Evolutionary conservation across 768 basidiomycete genomes (phyloP).

Genomic region (Paxillus ammoniavirescens): DNA sequence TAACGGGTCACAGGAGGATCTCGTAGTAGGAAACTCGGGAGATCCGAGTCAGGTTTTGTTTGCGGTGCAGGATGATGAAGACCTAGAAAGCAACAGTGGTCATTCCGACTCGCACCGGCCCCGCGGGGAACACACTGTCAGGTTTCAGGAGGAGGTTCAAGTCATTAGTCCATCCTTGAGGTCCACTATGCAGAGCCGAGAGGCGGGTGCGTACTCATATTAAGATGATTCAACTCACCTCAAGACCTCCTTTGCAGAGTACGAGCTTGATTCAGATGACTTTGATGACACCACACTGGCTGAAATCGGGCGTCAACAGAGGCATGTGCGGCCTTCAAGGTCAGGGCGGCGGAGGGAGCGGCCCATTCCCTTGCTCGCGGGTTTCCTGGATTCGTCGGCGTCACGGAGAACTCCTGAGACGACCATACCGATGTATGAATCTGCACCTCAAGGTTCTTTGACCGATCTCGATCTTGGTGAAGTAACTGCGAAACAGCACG

Average conservation of each 20-base stretch:
- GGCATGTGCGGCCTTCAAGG: slow-evolving; percentile 19
- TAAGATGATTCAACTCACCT: slow-evolving; percentile 4
- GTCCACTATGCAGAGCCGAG: slow-evolving; percentile 75
- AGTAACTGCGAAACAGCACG: slow-evolving; percentile 59
- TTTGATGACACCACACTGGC: slow-evolving; percentile 52
- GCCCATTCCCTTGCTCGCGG: slow-evolving; percentile 74
- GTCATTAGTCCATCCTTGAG: slow-evolving; percentile 66
- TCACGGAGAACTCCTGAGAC: slow-evolving; percentile 57
- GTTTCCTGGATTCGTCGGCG: slow-evolving; percentile 65
- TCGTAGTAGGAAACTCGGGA: slow-evolving; percentile 21
- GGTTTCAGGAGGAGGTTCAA: slow-evolving; percentile 68
- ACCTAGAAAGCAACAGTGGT: slow-evolving; percentile 40
- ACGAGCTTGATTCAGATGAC: slow-evolving; percentile 81
- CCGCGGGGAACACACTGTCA: slow-evolving; percentile 47
- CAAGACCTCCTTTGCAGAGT: slow-evolving; percentile 49
- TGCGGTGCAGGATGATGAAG: slow-evolving; percentile 52
- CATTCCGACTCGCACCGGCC: slow-evolving; percentile 33
- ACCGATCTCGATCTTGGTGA: slow-evolving; percentile 59
- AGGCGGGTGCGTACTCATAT: slow-evolving; percentile 63
- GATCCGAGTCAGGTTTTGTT: slow-evolving; percentile 44
- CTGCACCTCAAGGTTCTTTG: slow-evolving; percentile 32
- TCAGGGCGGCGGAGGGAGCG: slow-evolving; percentile 47
- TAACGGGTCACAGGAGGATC: slow-evolving; percentile 40
- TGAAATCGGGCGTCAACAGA: slow-evolving; percentile 29
- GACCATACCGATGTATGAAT: slow-evolving; percentile 45